A percentile compares a stretch with the other conserved stretches of the same genome.
Evolutionary conservation across 1,139 yeast species (phyloP).

Genomic region (Saccharomyces hybrid): DNA sequence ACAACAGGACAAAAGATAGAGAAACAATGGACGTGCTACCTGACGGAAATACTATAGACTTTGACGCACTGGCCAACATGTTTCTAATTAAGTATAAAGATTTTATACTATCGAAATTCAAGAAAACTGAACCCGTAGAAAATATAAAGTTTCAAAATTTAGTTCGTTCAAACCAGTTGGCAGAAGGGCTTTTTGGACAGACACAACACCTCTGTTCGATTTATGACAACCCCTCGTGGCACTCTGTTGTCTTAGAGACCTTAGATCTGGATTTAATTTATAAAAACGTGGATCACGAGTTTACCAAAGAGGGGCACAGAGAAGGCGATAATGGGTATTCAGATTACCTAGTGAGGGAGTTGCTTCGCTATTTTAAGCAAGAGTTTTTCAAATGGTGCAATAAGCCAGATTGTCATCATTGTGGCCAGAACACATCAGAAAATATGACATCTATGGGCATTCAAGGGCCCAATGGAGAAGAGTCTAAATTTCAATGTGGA

Average conservation of each 20-base stretch:
- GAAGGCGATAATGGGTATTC: constrained; percentile 44
- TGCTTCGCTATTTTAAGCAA: constrained; percentile 68
- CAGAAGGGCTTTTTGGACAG: constrained; percentile 17
- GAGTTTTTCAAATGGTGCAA: constrained; percentile 82
- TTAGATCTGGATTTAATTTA: constrained; percentile 32
- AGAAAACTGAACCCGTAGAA: background rate
- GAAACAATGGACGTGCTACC: background rate
- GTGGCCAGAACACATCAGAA: constrained; percentile 36
- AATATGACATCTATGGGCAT: constrained; percentile 33
- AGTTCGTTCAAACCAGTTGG: constrained; percentile 14
- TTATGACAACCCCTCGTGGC: constrained; percentile 28
- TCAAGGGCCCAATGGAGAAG: constrained; percentile 37
- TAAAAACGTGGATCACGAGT: constrained; percentile 31
- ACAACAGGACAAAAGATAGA: background rate
- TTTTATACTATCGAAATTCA: constrained; percentile 14
- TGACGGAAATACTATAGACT: background rate
- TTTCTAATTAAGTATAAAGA: constrained; percentile 21
- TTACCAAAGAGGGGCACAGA: constrained; percentile 20
- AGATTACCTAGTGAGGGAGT: constrained; percentile 61
- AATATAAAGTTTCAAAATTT: background rate
- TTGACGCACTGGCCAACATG: constrained; percentile 14
- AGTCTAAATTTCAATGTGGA: constrained; percentile 38
- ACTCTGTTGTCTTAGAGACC: constrained; percentile 32
- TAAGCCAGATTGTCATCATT: constrained; percentile 52
- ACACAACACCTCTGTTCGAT: constrained; percentile 19